Evolutionary conservation across 1,284 basidiomycete species (phyloP).

Genomic region (Leccinum pachyderme): DNA sequence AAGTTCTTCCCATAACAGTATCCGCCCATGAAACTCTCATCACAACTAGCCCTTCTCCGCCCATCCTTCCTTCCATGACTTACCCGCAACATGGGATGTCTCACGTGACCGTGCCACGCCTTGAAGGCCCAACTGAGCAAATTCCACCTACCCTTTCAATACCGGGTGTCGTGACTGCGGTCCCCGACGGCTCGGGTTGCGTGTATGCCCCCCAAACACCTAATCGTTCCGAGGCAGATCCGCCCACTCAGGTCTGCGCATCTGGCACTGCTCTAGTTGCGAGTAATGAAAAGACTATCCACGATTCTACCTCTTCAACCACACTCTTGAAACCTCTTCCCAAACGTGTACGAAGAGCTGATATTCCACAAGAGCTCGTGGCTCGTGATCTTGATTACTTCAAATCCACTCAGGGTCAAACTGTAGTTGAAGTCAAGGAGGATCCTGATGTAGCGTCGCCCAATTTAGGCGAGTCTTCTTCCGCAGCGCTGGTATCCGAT

Average conservation of each 20-base stretch:
- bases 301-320: background rate
- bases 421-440: background rate
- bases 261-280: background rate
- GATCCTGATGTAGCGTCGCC: background rate
- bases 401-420: constrained; percentile 15
- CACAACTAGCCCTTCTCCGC: constrained; percentile 3
- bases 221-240: constrained; percentile 1
- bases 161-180: background rate
- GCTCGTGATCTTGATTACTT: constrained; percentile 34
- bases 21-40: background rate
- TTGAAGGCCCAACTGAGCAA: background rate
- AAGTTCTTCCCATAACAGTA: constrained; percentile 5
- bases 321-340: constrained; percentile 25
- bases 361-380: constrained; percentile 26
- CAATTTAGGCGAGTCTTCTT: constrained; percentile 1
- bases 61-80: background rate
- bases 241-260: background rate
- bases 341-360: constrained; percentile 23
- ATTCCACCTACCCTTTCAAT: background rate
- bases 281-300: background rate
- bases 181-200: background rate
- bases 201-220: background rate
- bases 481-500: background rate
- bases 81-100: background rate
- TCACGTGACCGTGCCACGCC: background rate